Percentiles rank a stretch among this genome's conserved stretches.
Conservation (phyloP, 805 yeast genomes). For the Saccharomycopsis sp. region DNA sequence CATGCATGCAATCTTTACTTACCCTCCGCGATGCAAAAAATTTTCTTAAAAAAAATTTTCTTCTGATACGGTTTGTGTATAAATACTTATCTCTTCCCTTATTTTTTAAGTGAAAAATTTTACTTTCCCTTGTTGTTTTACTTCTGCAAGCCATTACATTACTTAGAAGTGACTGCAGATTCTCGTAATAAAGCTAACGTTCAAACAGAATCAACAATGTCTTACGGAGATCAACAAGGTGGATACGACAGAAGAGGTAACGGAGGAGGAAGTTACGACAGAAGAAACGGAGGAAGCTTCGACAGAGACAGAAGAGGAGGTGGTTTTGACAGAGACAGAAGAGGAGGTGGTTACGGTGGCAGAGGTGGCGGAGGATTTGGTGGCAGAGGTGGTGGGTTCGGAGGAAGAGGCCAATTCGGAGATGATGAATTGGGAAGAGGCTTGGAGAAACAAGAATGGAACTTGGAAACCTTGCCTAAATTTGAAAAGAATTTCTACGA, state of each 20-base stretch:
- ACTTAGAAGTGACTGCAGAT: neutral
- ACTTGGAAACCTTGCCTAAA: constrained; percentile 65
- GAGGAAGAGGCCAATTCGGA: constrained; percentile 35
- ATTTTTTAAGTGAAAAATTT: neutral
- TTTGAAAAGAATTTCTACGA: constrained; percentile 93
- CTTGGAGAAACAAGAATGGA: constrained; percentile 76
- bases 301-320: constrained; percentile 35
- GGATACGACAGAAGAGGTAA: neutral
- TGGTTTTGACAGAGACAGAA: constrained; percentile 28
- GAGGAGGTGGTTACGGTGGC: constrained; percentile 32
- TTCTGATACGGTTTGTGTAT: neutral
- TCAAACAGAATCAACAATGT: constrained; percentile 6
- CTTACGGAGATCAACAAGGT: constrained; percentile 6
- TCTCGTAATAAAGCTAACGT: neutral
- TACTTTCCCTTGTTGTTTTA: neutral
- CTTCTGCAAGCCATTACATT: neutral
- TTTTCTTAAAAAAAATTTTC: constrained; percentile 1
- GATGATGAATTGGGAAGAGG: constrained; percentile 44
- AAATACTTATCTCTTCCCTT: neutral
- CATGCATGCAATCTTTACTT: neutral
- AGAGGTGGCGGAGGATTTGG: constrained; percentile 35
- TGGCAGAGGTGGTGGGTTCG: constrained; percentile 30
- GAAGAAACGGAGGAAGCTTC: constrained; percentile 31
- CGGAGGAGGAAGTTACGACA: constrained; percentile 13
- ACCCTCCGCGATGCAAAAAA: neutral